Conservation (phyloP, 345 rosid species). For the Aquilaria yunnanensis region DNA sequence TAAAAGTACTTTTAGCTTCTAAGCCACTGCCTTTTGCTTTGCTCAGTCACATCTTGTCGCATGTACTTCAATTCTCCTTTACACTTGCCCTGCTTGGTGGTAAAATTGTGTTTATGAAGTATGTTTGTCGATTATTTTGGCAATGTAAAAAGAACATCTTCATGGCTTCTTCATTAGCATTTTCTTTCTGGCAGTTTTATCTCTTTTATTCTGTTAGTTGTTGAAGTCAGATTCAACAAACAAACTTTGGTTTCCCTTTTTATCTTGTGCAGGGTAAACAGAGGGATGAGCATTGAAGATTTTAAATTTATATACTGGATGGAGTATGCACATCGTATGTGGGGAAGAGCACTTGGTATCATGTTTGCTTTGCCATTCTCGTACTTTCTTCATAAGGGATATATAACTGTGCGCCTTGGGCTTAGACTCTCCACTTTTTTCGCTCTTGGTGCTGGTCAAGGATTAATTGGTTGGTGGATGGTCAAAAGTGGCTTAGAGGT, state of each 20-base stretch:
- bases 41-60: not conserved
- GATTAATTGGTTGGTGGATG: constrained; percentile 99
- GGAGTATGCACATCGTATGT: constrained; percentile 97
- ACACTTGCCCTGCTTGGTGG: no score
- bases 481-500: constrained; percentile 99
- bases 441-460: constrained; percentile 97
- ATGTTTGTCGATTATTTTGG: not conserved
- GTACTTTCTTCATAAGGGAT: constrained; percentile 79
- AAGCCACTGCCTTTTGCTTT: constrained; percentile 2
- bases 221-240: not conserved
- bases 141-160: not conserved
- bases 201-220: constrained; percentile 1
- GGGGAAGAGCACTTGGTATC: constrained; percentile 98
- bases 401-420: constrained; percentile 77
- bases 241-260: not conserved
- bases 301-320: constrained; percentile 97
- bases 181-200: not conserved
- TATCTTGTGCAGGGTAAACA: constrained; percentile 53
- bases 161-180: not conserved
- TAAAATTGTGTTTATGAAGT: no score
- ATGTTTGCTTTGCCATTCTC: constrained; percentile 98
- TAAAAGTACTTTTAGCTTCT: constrained; percentile 1
- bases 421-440: constrained; percentile 68
- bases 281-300: constrained; percentile 89
- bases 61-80: no score